These are phyloP conservation scores for Suillus bovinus DNA, from an alignment of 768 basidiomycete species.

Conservation along the genomic window DNA sequence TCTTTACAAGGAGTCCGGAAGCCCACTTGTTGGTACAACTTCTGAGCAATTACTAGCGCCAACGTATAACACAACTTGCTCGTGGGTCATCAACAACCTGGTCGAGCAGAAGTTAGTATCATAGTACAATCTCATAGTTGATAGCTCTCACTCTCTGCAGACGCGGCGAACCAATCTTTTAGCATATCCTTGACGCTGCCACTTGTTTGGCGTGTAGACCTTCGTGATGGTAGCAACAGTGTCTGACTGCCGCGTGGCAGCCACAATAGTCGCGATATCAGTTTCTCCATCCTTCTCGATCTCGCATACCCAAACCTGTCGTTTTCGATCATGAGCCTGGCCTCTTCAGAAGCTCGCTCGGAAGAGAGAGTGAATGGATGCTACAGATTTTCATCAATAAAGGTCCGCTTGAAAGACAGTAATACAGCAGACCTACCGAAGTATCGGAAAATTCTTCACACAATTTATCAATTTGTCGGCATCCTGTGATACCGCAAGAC, in stretches of 20 bases:
- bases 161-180: constrained; percentile 51
- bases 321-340: constrained; percentile 46
- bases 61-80: constrained; percentile 55
- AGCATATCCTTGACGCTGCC: constrained; percentile 49
- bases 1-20: no score
- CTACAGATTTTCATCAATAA: constrained; percentile 34
- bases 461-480: constrained; percentile 41
- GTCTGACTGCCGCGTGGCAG: constrained; percentile 53
- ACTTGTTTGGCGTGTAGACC: constrained; percentile 50
- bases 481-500: constrained; percentile 41
- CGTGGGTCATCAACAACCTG: constrained; percentile 44
- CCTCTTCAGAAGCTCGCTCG: constrained; percentile 43
- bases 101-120: constrained; percentile 15
- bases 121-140: background rate
- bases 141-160: constrained; percentile 38
- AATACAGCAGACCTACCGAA: constrained; percentile 40
- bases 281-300: constrained; percentile 24
- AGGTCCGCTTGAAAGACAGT: constrained; percentile 6
- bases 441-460: constrained; percentile 53
- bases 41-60: constrained; percentile 52
- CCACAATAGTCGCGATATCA: constrained; percentile 48
- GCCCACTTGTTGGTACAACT: constrained; percentile 55
- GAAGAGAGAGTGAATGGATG: constrained; percentile 39
- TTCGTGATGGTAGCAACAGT: constrained; percentile 57
- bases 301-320: constrained; percentile 56